These are phyloP conservation scores for Pisolithus marmoratus DNA, from an alignment of 768 basidiomycete species.

Conservation along the genomic window DNA sequence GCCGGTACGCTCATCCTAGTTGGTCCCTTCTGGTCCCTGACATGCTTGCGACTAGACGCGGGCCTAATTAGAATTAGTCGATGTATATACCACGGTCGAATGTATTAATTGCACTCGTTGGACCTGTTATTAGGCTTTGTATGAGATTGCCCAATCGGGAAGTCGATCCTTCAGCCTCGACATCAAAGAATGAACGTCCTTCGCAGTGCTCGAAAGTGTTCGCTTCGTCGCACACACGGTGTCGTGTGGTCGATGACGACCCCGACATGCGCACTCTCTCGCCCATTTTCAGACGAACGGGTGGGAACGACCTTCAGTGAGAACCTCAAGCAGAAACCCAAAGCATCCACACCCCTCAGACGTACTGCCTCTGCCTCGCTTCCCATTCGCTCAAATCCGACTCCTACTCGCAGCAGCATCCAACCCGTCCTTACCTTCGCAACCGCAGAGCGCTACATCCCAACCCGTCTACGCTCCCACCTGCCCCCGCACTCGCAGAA, in stretches of 20 bases:
- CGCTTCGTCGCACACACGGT: not conserved
- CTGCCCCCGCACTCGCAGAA: slow-evolving; percentile 51
- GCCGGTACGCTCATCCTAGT: not conserved
- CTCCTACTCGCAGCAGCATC: slow-evolving; percentile 77
- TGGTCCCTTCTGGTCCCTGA: not conserved
- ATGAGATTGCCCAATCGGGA: too few relatives aligned
- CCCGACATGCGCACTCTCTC: not conserved
- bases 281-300: slow-evolving; percentile 8
- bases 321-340: slow-evolving; percentile 60
- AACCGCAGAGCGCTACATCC: slow-evolving; percentile 75
- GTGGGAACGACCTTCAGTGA: slow-evolving; percentile 9
- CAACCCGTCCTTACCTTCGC: slow-evolving; percentile 74
- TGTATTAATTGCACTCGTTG: too few relatives aligned
- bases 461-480: slow-evolving; percentile 54
- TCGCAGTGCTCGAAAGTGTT: slow-evolving; percentile 6
- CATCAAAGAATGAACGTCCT: slow-evolving; percentile 12
- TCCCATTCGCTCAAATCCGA: slow-evolving; percentile 81
- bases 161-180: not conserved
- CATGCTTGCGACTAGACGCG: not conserved
- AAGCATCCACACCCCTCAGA: slow-evolving; percentile 72
- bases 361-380: slow-evolving; percentile 81
- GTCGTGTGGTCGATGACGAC: not conserved
- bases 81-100: not conserved
- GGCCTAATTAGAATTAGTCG: not conserved
- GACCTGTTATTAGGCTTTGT: too few relatives aligned